Conservation (phyloP, 495 filamentous ascomycete species). For the Lentithecium fluviatile region DNA sequence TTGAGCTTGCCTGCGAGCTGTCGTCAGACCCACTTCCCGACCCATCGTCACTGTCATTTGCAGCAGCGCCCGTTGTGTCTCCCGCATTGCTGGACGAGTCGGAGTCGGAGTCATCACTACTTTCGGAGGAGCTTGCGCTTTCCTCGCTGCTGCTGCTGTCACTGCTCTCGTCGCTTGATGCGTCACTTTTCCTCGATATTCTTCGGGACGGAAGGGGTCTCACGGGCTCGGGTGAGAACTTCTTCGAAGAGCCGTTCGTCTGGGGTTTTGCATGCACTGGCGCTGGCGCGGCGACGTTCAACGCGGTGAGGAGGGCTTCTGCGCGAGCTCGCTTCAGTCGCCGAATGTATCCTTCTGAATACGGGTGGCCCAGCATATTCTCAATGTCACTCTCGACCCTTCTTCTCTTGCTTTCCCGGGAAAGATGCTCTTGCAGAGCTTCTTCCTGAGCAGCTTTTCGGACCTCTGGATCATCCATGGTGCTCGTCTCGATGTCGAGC, state of each 20-base stretch:
- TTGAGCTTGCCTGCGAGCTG: neutral
- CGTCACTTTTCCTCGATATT: neutral
- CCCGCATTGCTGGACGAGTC: constrained; percentile 1
- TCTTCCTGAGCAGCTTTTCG: constrained; percentile 38
- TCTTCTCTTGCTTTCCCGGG: constrained; percentile 30
- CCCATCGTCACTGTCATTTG: neutral
- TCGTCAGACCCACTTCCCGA: neutral
- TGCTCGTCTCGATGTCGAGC: constrained; percentile 15
- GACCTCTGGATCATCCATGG: constrained; percentile 33
- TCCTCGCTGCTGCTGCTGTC: constrained; percentile 12
- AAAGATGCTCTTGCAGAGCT: constrained; percentile 31
- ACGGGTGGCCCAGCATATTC: constrained; percentile 3
- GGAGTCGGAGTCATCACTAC: neutral
- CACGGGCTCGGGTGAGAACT: constrained; percentile 11
- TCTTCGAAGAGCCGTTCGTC: neutral
- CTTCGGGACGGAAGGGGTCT: neutral
- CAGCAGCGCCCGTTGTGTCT: neutral
- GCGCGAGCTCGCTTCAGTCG: constrained; percentile 27
- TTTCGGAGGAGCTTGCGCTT: constrained; percentile 23
- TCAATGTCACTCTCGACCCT: constrained; percentile 33
- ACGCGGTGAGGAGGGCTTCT: constrained; percentile 17
- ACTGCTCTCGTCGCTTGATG: constrained; percentile 20
- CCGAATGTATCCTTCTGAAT: constrained; percentile 26
- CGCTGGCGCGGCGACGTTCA: constrained; percentile 12
- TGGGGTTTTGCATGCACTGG: constrained; percentile 3